A percentile compares a stretch with the other conserved stretches of the same genome.
Evolutionary conservation across 2,329 filamentous ascomycete genomes (phyloP).

Genomic region (Xylariomycetidae sp.): DNA sequence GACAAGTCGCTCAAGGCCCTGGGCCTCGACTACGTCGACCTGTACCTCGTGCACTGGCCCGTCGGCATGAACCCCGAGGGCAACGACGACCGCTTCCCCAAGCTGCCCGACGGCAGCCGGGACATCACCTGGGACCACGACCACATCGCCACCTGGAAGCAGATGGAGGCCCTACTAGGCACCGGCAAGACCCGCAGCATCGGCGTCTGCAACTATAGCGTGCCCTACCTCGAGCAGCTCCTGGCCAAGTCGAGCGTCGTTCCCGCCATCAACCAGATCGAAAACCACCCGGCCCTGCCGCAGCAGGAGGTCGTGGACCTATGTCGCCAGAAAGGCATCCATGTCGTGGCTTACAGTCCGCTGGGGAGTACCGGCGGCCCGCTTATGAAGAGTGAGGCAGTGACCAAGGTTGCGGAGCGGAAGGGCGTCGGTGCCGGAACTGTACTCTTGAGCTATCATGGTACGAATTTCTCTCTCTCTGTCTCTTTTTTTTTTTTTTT

Average conservation of each 20-base stretch:
- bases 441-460: conserved; percentile 67
- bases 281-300: conserved; percentile 67
- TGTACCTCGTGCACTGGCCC: conserved; percentile 82
- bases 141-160: conserved; percentile 73
- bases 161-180: conserved; percentile 62
- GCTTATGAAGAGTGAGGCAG: conserved; percentile 57
- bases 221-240: conserved; percentile 51
- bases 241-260: conserved; percentile 47
- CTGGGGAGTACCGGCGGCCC: conserved; percentile 61
- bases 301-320: conserved; percentile 69
- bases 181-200: conserved; percentile 53
- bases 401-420: conserved; percentile 61
- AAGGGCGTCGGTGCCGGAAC: conserved; percentile 56
- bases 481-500: not conserved
- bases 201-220: conserved; percentile 56
- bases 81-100: conserved; percentile 71
- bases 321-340: conserved; percentile 63
- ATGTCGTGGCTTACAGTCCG: conserved; percentile 69
- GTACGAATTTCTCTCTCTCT: conserved; percentile 37
- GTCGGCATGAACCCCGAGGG: conserved; percentile 75
- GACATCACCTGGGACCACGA: conserved; percentile 67
- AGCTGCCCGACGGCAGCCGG: conserved; percentile 65
- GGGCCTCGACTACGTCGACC: conserved; percentile 75
- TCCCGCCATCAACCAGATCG: conserved; percentile 68
- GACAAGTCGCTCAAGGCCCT: conserved; percentile 69